Base-by-base conservation (phyloP, 768 basidiomycete species). In the Leccinum pellstonianum region DNA sequence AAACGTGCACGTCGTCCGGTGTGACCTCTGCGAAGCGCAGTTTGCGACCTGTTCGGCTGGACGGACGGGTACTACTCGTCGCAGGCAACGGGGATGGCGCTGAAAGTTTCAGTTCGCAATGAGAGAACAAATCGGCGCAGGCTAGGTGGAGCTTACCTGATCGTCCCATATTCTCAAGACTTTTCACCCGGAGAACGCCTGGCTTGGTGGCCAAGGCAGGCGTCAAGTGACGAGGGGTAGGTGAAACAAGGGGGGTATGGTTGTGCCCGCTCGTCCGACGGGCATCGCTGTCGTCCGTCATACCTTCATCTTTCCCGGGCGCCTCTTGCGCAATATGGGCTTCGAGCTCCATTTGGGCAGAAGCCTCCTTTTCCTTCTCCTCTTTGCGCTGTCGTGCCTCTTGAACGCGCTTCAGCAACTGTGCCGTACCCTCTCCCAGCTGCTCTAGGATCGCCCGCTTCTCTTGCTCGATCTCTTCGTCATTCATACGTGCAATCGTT, bases 11-110 rank as follows among this genome's bases (percentile, higher is more conserved):
- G 67, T 93, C 88, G n/a, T 82, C 74, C 0, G 89, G 84, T 1
- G 81, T 83, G 15, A 91, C 77, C 41, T 92, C 86, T 33, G 90
- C 88, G 66, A 94, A 94, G 17, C 91, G 85, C 31, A 93, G 73
- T 63, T 75, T 84, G 14, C 87, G 76, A 52, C 77, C 67, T 1
- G 80, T 62, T 73, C 83, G 54, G 70, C 84, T 79, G 72, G 86
- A 81, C 14, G 88, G 87, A 12, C 88, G 84, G 14, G 83, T 84
- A 57, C 73, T 80, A 57, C 77, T 75, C 7, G 78, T 76, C 11
- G 80, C 80, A 38, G 83, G 67, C 29, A 70, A 79, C 5, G 85
- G 71, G 7, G 66, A 79, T 21, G 80, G 75, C 6, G 76, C 79
- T 62, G 74, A 71, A 46, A 1, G 23, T 38, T 10, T 41, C 4